These are phyloP conservation scores for Akanthomyces dipterigenus DNA, from an alignment of 2,329 filamentous ascomycete species.

Conservation along the genomic window DNA sequence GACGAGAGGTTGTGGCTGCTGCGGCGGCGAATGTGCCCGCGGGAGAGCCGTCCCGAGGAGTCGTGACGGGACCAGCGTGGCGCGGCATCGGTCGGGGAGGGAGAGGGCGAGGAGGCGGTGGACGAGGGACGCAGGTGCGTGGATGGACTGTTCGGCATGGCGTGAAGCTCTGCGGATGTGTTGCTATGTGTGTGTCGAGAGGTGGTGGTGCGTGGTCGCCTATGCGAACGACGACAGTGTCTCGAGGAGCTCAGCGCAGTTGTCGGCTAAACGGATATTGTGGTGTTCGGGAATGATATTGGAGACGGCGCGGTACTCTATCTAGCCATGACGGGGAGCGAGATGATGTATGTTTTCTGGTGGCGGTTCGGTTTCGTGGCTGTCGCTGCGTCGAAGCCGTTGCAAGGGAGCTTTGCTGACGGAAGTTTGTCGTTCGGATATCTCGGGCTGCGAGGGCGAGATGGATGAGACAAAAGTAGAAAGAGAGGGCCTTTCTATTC, in stretches of 20 bases:
- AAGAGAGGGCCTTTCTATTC: neutral
- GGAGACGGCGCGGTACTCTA: neutral
- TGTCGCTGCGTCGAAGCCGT: neutral
- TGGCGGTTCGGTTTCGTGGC: neutral
- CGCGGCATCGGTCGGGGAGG: slow-evolving; percentile 10
- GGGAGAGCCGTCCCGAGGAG: slow-evolving; percentile 35
- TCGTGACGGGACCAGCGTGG: slow-evolving; percentile 35
- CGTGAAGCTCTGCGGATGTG: slow-evolving; percentile 6
- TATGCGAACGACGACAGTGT: neutral
- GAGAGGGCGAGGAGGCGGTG: slow-evolving; percentile 24
- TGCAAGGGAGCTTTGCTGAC: neutral
- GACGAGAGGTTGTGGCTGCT: neutral
- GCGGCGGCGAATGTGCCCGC: neutral
- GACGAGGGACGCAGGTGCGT: slow-evolving; percentile 18
- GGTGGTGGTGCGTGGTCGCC: neutral
- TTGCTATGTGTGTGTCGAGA: neutral
- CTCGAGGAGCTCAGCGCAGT: neutral
- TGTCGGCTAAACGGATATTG: neutral
- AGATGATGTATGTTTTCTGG: neutral
- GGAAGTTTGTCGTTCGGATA: neutral
- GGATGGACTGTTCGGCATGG: slow-evolving; percentile 34
- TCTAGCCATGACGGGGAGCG: neutral
- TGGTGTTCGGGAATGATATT: neutral
- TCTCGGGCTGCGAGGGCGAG: neutral
- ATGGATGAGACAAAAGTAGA: neutral